phyloP scores from a whole-genome alignment of 257 asterid species.

The Nicotiana obtusifolia region DNA sequence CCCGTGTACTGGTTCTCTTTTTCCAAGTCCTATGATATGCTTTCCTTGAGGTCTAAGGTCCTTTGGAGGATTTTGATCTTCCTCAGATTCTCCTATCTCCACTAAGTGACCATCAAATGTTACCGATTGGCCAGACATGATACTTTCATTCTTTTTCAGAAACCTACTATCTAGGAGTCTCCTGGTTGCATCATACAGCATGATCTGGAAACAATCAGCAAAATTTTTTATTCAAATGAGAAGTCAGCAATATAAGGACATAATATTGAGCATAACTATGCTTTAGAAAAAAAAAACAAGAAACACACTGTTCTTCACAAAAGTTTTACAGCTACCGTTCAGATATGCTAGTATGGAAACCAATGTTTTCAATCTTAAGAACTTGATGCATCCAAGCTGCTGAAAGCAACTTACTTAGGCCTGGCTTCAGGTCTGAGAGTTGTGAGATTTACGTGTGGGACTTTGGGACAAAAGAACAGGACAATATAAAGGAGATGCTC shows the following conservation, averaged over 20 bases:
- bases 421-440: not conserved
- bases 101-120: constrained; percentile 58
- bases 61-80: constrained; percentile 30
- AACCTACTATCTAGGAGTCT: constrained; percentile 58
- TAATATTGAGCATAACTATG: not conserved
- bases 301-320: not conserved
- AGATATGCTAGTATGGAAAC: not conserved
- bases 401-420: not conserved
- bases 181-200: constrained; percentile 60
- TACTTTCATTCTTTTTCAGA: constrained; percentile 54
- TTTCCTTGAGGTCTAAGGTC: constrained; percentile 26
- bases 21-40: constrained; percentile 19
- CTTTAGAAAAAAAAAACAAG: not conserved
- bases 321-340: constrained; percentile 12
- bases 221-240: not conserved
- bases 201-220: constrained; percentile 39
- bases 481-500: not conserved
- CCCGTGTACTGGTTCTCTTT: constrained; percentile 18
- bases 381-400: not conserved
- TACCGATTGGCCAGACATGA: constrained; percentile 57
- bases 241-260: not conserved
- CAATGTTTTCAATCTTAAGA: not conserved
- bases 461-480: not conserved
- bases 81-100: constrained; percentile 60
- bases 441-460: not conserved